These are phyloP conservation scores for Trypanosoma cruzi DNA, from an alignment of 208 protist genomes.

Conservation along the genomic window DNA sequence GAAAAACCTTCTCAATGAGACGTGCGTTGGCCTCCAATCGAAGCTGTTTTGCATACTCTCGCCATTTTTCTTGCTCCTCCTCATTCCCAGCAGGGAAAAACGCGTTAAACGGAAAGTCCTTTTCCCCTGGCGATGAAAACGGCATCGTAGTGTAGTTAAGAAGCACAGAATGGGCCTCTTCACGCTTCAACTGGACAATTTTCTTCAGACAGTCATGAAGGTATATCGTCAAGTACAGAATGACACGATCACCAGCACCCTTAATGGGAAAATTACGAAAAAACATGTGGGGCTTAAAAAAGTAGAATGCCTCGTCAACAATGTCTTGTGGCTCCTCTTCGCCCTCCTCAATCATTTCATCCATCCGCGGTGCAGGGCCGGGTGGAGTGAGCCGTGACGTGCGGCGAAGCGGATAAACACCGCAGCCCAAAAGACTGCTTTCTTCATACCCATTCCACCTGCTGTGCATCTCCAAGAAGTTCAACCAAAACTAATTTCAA, in stretches of 20 bases:
- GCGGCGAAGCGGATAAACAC: slow-evolving; percentile 31
- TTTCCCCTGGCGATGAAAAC: slow-evolving; percentile 35
- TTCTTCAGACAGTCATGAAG: slow-evolving; percentile 77
- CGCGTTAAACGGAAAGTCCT: slow-evolving; percentile 23
- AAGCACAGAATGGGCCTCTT: slow-evolving; percentile 21
- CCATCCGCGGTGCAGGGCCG: slow-evolving; percentile 27
- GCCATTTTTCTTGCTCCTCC: slow-evolving; percentile 24
- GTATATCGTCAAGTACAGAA: slow-evolving; percentile 93
- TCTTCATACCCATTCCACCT: slow-evolving; percentile 41
- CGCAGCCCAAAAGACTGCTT: slow-evolving; percentile 33
- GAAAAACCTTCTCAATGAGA: slow-evolving; percentile 33
- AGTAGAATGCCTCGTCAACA: slow-evolving; percentile 89
- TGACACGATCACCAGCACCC: slow-evolving; percentile 76
- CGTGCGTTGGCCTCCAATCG: slow-evolving; percentile 28
- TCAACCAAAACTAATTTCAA: background rate
- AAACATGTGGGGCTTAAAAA: slow-evolving; percentile 94
- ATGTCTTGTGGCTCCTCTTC: slow-evolving; percentile 76
- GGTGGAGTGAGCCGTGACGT: slow-evolving; percentile 16
- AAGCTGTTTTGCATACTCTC: slow-evolving; percentile 32
- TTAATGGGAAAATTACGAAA: slow-evolving; percentile 92
- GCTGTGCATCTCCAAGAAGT: slow-evolving; percentile 17
- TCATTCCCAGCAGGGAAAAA: slow-evolving; percentile 28
- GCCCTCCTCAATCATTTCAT: slow-evolving; percentile 20
- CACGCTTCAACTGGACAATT: slow-evolving; percentile 17
- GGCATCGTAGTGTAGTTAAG: slow-evolving; percentile 12